These are phyloP conservation scores for Ilyonectria sp. DNA, from an alignment of 2,329 filamentous ascomycete species.

Conservation along the genomic window DNA sequence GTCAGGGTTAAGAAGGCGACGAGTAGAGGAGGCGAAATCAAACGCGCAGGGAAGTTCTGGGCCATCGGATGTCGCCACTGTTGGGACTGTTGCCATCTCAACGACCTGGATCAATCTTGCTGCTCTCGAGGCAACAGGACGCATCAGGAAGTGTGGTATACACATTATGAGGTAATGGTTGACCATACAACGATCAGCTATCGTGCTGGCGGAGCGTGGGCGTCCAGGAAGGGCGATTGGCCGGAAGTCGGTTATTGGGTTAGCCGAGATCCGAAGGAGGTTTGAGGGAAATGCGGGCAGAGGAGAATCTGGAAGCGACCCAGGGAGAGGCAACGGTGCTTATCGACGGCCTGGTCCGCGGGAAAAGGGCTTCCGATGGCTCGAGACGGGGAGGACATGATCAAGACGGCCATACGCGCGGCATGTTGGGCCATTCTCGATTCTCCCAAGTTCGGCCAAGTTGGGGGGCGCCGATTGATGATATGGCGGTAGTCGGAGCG, in stretches of 20 bases:
- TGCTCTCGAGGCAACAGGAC: not conserved
- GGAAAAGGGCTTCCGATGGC: not conserved
- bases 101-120: not conserved
- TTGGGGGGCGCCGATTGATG: constrained; percentile 30
- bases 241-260: constrained; percentile 33
- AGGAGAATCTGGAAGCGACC: not conserved
- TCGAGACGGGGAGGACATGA: not conserved
- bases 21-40: constrained; percentile 30
- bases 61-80: constrained; percentile 13
- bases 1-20: constrained; percentile 3
- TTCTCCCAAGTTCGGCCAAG: constrained; percentile 2
- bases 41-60: constrained; percentile 23
- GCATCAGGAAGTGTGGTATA: not conserved
- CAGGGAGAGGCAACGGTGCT: not conserved
- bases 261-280: constrained; percentile 30
- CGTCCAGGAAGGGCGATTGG: constrained; percentile 5
- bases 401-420: not conserved
- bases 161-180: constrained; percentile 26
- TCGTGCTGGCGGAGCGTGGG: constrained; percentile 7
- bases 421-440: not conserved
- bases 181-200: constrained; percentile 13
- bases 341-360: not conserved
- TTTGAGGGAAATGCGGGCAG: not conserved
- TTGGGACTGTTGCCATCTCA: constrained; percentile 16
- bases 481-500: constrained; percentile 48